Evolutionary conservation across 805 yeast species (phyloP).

Genomic region (Starmerella cellae): DNA sequence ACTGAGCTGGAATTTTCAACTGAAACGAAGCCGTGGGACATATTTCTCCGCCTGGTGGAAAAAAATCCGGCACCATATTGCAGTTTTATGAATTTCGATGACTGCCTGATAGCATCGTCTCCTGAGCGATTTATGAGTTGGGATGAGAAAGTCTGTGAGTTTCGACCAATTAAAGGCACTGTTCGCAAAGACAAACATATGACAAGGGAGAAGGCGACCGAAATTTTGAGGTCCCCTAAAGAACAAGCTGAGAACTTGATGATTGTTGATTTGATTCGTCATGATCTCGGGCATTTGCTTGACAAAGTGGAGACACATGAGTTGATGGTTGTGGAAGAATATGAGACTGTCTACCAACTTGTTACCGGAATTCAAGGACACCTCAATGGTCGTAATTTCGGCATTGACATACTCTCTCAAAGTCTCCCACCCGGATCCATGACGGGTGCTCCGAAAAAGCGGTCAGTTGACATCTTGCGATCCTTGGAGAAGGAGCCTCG

Average conservation of each 20-base stretch:
- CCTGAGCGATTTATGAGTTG: conserved; percentile 89
- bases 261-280: conserved; percentile 93
- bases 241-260: conserved; percentile 91
- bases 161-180: conserved; percentile 94
- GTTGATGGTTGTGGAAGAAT: conserved; percentile 86
- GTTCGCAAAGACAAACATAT: conserved; percentile 52
- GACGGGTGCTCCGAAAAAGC: conserved; percentile 98
- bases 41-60: conserved; percentile 56
- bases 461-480: conserved; percentile 75
- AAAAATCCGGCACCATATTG: conserved; percentile 91
- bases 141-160: conserved; percentile 49
- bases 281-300: conserved; percentile 64
- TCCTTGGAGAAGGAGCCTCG: conserved; percentile 44
- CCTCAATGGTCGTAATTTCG: conserved; percentile 36
- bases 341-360: conserved; percentile 76
- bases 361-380: conserved; percentile 78
- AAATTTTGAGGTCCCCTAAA: conserved; percentile 64
- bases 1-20: conserved; percentile 44
- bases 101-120: conserved; percentile 63
- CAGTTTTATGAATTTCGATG: conserved; percentile 60
- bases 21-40: conserved; percentile 42
- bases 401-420: conserved; percentile 63
- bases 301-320: conserved; percentile 56
- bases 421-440: conserved; percentile 96
- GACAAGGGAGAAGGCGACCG: conserved; percentile 45